Evolutionary conservation across 768 basidiomycete genomes (phyloP), one percentile per base, ranked within the genome.

Genomic region (Neoboletus magnificus): DNA sequence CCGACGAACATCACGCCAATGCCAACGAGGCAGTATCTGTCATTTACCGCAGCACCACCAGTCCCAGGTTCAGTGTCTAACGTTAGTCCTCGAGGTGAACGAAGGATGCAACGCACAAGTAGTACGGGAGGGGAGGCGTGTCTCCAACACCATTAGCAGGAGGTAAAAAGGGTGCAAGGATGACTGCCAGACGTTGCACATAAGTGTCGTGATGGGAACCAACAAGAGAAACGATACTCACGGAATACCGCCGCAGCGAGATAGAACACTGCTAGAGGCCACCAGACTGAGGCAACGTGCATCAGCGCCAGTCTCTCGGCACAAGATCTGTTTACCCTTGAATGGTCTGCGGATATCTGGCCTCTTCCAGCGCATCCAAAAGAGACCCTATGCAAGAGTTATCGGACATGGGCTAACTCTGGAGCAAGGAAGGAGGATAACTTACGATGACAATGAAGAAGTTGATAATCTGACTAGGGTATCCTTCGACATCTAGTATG

Each of bases 111-210:
- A 56, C 58, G 13, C 54, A 78, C 76, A 85, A 60, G 60, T 83
- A 84, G 56, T 84, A 84, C 1, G 83, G 82, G 22, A 84, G 64
- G 8, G 83, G 81, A 9, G 82, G 82, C 1, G 82, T 83, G 58
- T 85, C 82, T 15, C 83, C 84, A 1, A 81, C 74, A 13, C 77
- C 75, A 54, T 81, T 80, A 0, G 80, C 71, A 5, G 84, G 84
- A 20, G 62, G 76, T 1, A 85, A 43, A 72, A 83, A 84, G 0
- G 84, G 84, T 1, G 78, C 78, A n/a, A 84, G 64, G 9, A 85
- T 70, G 7, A 86, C 82, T 78, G 23, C 20, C 23, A 33, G 29
- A 18, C 0, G 20, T 12, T 15, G 22, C 4, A 22, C 22, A 32
- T 50, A 6, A 50, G 37, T 23, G n/a, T n/a, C 4, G 9, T 71